A percentile compares a stretch with the other conserved stretches of the same genome.
Conservation (phyloP, 345 rosid species). For the Hypericum androsaemum region DNA sequence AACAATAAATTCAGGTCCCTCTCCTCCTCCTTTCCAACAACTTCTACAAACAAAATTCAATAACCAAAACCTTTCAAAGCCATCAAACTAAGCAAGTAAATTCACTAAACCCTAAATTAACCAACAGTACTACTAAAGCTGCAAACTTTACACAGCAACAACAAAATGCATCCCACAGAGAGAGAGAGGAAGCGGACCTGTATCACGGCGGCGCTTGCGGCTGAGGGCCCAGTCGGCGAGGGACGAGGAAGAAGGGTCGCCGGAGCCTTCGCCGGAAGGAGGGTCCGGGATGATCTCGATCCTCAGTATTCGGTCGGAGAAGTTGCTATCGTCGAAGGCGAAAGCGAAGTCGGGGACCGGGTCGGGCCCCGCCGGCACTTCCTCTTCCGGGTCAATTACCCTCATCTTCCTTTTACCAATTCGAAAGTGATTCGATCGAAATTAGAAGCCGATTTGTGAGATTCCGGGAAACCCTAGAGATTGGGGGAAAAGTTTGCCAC, state of each 20-base stretch:
- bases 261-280: conserved; percentile 27
- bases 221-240: conserved; percentile 59
- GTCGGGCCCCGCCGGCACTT: conserved; percentile 6
- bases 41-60: conserved; percentile 26
- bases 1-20: conserved; percentile 42
- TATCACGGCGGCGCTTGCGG: conserved; percentile 60
- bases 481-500: too few species aligned
- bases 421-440: too few species aligned
- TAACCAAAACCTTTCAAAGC: not conserved
- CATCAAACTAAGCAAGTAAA: conserved; percentile 1
- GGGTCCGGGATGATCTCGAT: conserved; percentile 51
- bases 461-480: too few species aligned
- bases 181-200: not conserved
- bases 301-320: conserved; percentile 69
- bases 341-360: conserved; percentile 51
- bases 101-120: not conserved
- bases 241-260: conserved; percentile 38
- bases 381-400: not conserved
- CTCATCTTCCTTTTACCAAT: too few species aligned
- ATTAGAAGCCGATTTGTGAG: too few species aligned
- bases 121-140: not conserved
- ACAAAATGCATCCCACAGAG: not conserved
- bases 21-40: conserved; percentile 34
- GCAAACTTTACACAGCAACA: not conserved
- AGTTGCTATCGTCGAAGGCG: conserved; percentile 68